Base-by-base conservation (phyloP, 73 alveolate species). In the Breviolum minutum region DNA sequence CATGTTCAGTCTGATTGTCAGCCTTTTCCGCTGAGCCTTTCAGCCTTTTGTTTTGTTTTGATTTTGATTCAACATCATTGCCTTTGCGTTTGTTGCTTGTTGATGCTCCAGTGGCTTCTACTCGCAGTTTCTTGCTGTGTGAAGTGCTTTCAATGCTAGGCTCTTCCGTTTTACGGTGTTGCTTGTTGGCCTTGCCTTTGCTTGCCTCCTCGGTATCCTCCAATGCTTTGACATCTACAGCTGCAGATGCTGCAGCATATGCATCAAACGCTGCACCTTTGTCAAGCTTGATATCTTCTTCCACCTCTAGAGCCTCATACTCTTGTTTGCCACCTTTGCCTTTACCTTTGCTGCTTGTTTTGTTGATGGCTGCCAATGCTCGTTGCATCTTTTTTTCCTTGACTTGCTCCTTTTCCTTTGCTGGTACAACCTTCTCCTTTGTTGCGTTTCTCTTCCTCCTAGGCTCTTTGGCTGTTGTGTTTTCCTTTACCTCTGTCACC, bases 231-330 rank as follows among this genome's bases (percentile, higher is more conserved):
- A 26, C 85, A 76, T 76, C 85, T 76, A 62, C 85, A 8, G 12
- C 26, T 76, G 85, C 85, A n/a, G 63, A 12, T 5, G 85, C 85
- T 76, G 85, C 85, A 12, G 85, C 85, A n/a, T 76, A 76, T 24
- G 85, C 85, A 29, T 76, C 85, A n/a, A 76, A 76, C 20, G 85
- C 85, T 76, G 85, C 85, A n/a, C 85, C 85, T 76, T 76, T 76
- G 85, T 76, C 85, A 19, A 7, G 10, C 12, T n/a, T 76, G 63
- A 76, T 26, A 29, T 76, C 85, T 29, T 19, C 85, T n/a, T 76
- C 85, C 13, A 26, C 63, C 26, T 76, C 85, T 8, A 76, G 62
- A 6, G 85, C 63, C 85, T 76, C 85, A 76, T 76, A 76, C 5
- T 76, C 85, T 76, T 70, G 32, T 19, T 16, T 76, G 85, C 63